Evolutionary conservation across 257 asterid genomes (phyloP).

Genomic region (Solanum megistacrolobum): DNA sequence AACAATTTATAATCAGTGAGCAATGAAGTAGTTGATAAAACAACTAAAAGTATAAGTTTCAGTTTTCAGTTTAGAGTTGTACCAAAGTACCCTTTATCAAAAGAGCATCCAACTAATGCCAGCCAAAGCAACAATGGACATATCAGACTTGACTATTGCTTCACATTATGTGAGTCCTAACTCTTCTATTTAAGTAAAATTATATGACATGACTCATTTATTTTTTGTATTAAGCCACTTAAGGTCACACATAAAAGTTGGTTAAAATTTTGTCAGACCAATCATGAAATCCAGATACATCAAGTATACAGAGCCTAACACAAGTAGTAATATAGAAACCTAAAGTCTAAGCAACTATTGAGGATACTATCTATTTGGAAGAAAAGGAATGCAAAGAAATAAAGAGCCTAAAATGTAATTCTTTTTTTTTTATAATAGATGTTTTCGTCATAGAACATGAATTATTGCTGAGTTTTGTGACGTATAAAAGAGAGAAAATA

Average conservation of each 20-base stretch:
- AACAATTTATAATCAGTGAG: background rate
- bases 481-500: background rate
- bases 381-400: background rate
- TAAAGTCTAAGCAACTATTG: background rate
- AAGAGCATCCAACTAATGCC: background rate
- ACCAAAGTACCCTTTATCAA: background rate
- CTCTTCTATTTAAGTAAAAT: background rate
- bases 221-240: background rate
- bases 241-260: background rate
- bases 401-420: background rate
- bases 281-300: background rate
- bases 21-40: background rate
- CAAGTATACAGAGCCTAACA: background rate
- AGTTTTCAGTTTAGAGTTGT: background rate
- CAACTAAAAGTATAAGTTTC: background rate
- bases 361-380: background rate
- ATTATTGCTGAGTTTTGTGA: background rate
- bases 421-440: background rate
- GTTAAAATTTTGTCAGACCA: background rate
- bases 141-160: background rate
- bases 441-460: background rate
- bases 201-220: background rate
- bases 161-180: background rate
- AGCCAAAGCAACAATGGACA: background rate
- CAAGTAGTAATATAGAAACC: background rate